Evolutionary conservation across 176 grass and related monocot genomes (phyloP).

Genomic region (Thinopyrum elongatum): DNA sequence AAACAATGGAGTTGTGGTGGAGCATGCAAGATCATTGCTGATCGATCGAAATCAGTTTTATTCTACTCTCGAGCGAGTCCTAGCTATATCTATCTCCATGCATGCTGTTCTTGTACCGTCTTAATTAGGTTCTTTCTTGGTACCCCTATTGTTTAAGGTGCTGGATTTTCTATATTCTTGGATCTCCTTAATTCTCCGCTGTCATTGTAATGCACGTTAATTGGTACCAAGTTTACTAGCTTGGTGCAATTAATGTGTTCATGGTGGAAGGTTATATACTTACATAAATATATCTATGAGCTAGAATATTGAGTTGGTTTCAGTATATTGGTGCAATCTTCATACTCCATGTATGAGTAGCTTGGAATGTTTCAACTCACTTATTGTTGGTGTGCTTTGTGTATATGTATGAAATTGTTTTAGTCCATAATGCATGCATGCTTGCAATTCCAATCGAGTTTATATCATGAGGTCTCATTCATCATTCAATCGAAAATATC

Average conservation of each 20-base stretch:
- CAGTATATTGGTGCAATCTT: constrained; percentile 8
- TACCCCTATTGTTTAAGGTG: neutral
- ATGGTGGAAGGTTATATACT: constrained; percentile 20
- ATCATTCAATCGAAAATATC: neutral
- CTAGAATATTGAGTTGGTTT: neutral
- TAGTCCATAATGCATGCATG: neutral
- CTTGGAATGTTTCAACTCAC: neutral
- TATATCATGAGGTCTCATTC: neutral
- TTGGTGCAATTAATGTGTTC: constrained; percentile 33
- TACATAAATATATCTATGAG: constrained; percentile 20
- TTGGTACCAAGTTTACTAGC: constrained; percentile 18
- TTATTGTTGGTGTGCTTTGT: neutral
- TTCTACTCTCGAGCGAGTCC: constrained; percentile 22
- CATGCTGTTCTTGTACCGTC: constrained; percentile 16
- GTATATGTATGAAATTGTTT: neutral
- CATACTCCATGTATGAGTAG: neutral
- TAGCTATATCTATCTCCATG: constrained; percentile 14
- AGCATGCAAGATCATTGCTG: constrained; percentile 24
- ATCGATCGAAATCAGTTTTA: neutral
- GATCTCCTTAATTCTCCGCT: constrained; percentile 5
- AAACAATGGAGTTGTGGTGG: constrained; percentile 39
- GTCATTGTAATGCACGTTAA: constrained; percentile 28
- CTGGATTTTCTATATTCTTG: constrained; percentile 40
- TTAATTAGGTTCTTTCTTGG: constrained; percentile 15
- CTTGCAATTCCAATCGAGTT: neutral